Evolutionary conservation across 2,329 filamentous ascomycete genomes (phyloP), one percentile per base, ranked within the genome.

Genomic region (Hypoxylon rubiginosum): DNA sequence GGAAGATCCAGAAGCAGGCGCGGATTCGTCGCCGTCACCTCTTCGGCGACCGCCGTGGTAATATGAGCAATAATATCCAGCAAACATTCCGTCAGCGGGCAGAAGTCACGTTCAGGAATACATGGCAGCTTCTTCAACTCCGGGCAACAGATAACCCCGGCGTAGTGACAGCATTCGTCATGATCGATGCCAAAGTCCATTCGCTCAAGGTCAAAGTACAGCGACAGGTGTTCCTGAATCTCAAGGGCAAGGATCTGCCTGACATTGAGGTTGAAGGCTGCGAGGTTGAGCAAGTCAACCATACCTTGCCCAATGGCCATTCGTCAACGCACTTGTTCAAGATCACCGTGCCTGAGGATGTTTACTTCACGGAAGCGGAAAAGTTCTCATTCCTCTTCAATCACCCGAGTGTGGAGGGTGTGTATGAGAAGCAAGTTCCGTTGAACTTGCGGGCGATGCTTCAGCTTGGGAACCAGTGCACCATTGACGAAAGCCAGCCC

Each of bases 1-100:
- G 96, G 96, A 97, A 95, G 82, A 91, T 98, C 39, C 96, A 99
- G 77, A 97, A 94, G 75, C 92, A 97, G 77, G 94, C 95, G 34
- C 89, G 96, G 21, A 86, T 91, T 65, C 90, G 95, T 46, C 87
- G 97, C 69, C 88, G 95, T 52, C 96, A 99, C 77, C 84, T 99
- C 0, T 99, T 99, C 74, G 96, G 96, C 64, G 95, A 99, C 74
- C 90, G 91, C 62, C 87, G 90, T 10, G 21, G 21, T 24, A 91
- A 90, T 60, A 86, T 85, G 43, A 88, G 91, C 75, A 86, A 79
- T 75, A 88, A 89, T 66, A 86, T 91, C 71, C 87, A 90, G 72
- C 85, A 88, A 65, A 88, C 86, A 0, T 97, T 99, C 85, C 90
- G 94, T 75, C 97, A 96, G 71, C 94, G 97, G 77, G 95, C 95